Conservation (phyloP, 352 stramenopile species). For the Pythium brassicae region DNA sequence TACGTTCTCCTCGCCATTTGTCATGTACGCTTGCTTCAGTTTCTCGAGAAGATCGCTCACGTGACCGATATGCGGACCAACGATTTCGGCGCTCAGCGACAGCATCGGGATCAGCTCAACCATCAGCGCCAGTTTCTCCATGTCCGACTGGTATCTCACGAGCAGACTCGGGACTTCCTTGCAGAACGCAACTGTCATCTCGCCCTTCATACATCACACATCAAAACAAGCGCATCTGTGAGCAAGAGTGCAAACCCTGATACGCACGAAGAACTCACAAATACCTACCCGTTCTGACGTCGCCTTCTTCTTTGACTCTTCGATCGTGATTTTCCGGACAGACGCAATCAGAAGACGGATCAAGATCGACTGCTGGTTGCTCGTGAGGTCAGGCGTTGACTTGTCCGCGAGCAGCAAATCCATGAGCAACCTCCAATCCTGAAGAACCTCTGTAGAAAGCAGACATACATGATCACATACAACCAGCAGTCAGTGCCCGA, state of each 20-base stretch:
- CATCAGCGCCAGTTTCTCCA: slow-evolving; percentile 71
- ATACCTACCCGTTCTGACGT: slow-evolving; percentile 44
- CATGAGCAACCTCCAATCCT: slow-evolving; percentile 74
- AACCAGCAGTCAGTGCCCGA: slow-evolving; percentile 10
- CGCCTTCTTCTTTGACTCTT: slow-evolving; percentile 45
- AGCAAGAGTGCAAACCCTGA: neutral
- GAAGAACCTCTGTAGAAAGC: slow-evolving; percentile 57
- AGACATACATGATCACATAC: neutral
- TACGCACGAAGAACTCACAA: neutral
- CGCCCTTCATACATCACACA: slow-evolving; percentile 39
- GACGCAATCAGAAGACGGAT: slow-evolving; percentile 67
- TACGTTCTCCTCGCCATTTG: slow-evolving; percentile 65
- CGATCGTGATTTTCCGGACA: slow-evolving; percentile 50
- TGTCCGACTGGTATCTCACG: slow-evolving; percentile 69
- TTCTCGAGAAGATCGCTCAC: slow-evolving; percentile 75
- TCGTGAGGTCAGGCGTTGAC: slow-evolving; percentile 71
- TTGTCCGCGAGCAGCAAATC: slow-evolving; percentile 78
- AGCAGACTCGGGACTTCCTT: slow-evolving; percentile 79
- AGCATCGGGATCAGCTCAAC: slow-evolving; percentile 76
- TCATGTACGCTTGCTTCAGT: slow-evolving; percentile 63
- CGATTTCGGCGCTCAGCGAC: slow-evolving; percentile 51
- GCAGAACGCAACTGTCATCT: slow-evolving; percentile 76
- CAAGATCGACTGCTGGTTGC: slow-evolving; percentile 76
- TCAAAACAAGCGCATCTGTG: neutral
- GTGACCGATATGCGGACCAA: slow-evolving; percentile 58